phyloP scores from a whole-genome alignment of 768 basidiomycete genomes.

The Clitopilus hobsonii region DNA sequence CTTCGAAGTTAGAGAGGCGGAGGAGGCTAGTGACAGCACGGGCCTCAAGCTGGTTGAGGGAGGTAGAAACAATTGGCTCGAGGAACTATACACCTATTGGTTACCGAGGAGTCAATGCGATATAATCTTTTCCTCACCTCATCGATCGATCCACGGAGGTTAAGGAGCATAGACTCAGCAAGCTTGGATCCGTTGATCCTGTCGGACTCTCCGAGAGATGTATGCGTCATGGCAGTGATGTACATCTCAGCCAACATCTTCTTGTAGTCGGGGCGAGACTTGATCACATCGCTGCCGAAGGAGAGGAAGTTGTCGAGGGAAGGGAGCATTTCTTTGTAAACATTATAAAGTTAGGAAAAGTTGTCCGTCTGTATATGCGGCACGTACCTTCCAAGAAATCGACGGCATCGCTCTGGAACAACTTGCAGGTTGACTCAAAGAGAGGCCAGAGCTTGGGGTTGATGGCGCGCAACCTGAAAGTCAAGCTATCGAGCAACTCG shows the following conservation, averaged over 20 bases:
- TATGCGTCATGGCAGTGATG: conserved; percentile 62
- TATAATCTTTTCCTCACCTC: conserved; percentile 46
- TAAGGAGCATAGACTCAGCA: conserved; percentile 77
- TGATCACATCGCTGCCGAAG: conserved; percentile 74
- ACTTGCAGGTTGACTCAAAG: conserved; percentile 75
- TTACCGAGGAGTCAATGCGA: background rate
- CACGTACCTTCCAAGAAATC: conserved; percentile 81
- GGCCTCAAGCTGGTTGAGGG: conserved; percentile 56
- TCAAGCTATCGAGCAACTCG: conserved; percentile 79
- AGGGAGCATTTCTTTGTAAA: conserved; percentile 88
- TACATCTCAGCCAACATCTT: conserved; percentile 84
- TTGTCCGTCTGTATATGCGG: background rate
- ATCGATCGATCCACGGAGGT: conserved; percentile 71
- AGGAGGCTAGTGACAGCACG: conserved; percentile 53
- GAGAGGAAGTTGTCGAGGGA: conserved; percentile 87
- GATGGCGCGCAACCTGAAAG: conserved; percentile 74
- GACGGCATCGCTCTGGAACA: conserved; percentile 79
- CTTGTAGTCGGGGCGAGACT: conserved; percentile 67
- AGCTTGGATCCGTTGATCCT: conserved; percentile 81
- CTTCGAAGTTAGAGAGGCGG: conserved; percentile 75
- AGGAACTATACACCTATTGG: conserved; percentile 42
- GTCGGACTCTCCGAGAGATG: conserved; percentile 79
- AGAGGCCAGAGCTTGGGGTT: conserved; percentile 84
- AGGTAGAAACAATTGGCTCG: conserved; percentile 57
- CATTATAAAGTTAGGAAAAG: too few relatives aligned